Percentiles rank a stretch among this genome's conserved stretches.
These are phyloP conservation scores for Ceratobasidium sp. DNA, from an alignment of 1,284 basidiomycete genomes.

Conservation along the genomic window DNA sequence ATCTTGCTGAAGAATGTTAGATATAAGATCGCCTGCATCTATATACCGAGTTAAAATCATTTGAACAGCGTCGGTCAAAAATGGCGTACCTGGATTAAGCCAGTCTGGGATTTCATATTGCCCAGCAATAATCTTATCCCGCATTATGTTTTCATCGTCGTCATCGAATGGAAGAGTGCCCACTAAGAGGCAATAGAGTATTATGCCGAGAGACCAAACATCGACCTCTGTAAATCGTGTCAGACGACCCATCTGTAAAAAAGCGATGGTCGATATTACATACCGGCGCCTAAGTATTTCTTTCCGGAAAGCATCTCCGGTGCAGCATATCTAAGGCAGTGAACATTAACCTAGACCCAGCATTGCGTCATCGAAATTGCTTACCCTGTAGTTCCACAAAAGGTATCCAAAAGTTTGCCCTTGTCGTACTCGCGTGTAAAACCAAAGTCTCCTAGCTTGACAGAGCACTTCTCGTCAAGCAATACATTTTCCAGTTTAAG, in stretches of 20 bases:
- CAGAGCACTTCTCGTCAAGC: slow-evolving; percentile 86
- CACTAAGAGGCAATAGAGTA: slow-evolving; percentile 93
- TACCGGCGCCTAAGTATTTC: slow-evolving; percentile 91
- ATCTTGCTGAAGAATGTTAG: slow-evolving; percentile 84
- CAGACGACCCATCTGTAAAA: slow-evolving; percentile 47
- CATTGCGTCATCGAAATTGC: slow-evolving; percentile 12
- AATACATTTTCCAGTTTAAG: slow-evolving; percentile 97
- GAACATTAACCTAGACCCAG: slow-evolving; percentile 33
- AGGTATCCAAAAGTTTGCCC: slow-evolving; percentile 90
- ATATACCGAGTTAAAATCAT: slow-evolving; percentile 47
- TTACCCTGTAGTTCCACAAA: slow-evolving; percentile 94
- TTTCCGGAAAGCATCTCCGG: slow-evolving; percentile 94
- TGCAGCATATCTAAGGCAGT: slow-evolving; percentile 74
- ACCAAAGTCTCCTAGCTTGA: slow-evolving; percentile 96
- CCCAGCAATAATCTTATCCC: slow-evolving; percentile 87
- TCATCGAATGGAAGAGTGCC: slow-evolving; percentile 98
- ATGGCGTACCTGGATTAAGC: slow-evolving; percentile 80
- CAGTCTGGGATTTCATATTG: slow-evolving; percentile 93
- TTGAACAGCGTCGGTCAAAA: slow-evolving; percentile 47
- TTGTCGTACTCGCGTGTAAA: slow-evolving; percentile 95
- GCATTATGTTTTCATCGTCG: slow-evolving; percentile 94
- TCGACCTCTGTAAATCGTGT: slow-evolving; percentile 81
- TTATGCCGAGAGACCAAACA: slow-evolving; percentile 96
- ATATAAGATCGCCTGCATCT: slow-evolving; percentile 89
- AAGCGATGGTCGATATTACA: slow-evolving; percentile 56